Evolutionary conservation across 768 basidiomycete species (phyloP).

Genomic region (Hydnum rufescens): DNA sequence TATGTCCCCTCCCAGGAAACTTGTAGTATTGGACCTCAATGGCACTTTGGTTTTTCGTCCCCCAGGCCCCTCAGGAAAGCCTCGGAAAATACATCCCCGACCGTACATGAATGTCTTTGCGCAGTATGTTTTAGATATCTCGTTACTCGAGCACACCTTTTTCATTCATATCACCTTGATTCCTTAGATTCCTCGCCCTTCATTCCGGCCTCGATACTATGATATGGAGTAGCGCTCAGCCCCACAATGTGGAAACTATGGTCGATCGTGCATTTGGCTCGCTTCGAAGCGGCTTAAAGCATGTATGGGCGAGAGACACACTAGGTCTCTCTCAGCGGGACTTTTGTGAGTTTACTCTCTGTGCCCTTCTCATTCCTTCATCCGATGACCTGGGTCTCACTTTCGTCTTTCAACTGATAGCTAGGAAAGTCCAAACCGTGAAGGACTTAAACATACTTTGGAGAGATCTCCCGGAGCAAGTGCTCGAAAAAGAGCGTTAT

Average conservation of each 20-base stretch:
- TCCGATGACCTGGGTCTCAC: too few relatives aligned
- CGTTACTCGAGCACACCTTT: too few relatives aligned
- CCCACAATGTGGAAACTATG: conserved; percentile 61
- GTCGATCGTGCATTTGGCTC: conserved; percentile 38
- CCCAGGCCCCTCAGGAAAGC: not conserved
- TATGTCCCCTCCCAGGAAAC: conserved; percentile 1
- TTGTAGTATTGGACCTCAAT: conserved; percentile 10
- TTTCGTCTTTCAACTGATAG: conserved; percentile 16
- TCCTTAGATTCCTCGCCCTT: conserved; percentile 40
- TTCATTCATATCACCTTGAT: too few relatives aligned
- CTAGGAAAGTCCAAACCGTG: conserved; percentile 31
- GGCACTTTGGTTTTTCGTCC: conserved; percentile 7
- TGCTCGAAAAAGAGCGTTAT: conserved; percentile 13
- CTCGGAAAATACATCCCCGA: conserved; percentile 26
- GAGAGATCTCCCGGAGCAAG: conserved; percentile 21
- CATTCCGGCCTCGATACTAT: conserved; percentile 66
- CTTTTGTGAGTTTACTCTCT: conserved; percentile 64
- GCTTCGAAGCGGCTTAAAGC: conserved; percentile 16
- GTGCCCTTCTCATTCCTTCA: too few relatives aligned
- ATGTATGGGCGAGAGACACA: conserved; percentile 65
- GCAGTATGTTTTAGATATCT: too few relatives aligned
- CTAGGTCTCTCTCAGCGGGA: conserved; percentile 39
- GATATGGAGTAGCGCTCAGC: conserved; percentile 80
- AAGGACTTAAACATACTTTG: conserved; percentile 61
- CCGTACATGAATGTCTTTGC: conserved; percentile 47